Conservation (phyloP, 2,329 filamentous ascomycete species). For the Botrytis sinoallii region DNA sequence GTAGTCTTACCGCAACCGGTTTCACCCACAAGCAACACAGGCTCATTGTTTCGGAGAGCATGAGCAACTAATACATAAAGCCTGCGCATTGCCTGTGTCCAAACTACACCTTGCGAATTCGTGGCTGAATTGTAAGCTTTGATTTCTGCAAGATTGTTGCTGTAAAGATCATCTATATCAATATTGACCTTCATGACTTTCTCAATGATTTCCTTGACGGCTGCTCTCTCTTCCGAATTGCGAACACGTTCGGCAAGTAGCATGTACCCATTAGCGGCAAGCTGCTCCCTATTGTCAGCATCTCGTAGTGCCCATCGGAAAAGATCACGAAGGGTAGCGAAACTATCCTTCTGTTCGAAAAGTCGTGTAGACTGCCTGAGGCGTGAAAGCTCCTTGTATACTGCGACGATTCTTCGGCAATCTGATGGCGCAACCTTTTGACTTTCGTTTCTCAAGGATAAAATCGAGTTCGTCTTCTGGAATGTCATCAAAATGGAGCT, state of each 20-base stretch:
- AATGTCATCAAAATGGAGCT: slow-evolving; percentile 97
- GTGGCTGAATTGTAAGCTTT: slow-evolving; percentile 45
- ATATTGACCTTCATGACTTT: slow-evolving; percentile 84
- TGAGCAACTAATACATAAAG: slow-evolving; percentile 86
- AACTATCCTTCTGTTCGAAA: slow-evolving; percentile 96
- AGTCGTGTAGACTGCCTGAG: slow-evolving; percentile 85
- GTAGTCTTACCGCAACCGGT: slow-evolving; percentile 98
- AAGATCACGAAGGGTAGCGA: slow-evolving; percentile 91
- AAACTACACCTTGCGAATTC: slow-evolving; percentile 70
- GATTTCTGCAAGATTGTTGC: slow-evolving; percentile 54
- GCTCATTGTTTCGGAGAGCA: slow-evolving; percentile 86
- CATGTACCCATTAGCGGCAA: slow-evolving; percentile 94
- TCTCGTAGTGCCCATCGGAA: slow-evolving; percentile 91
- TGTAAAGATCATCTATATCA: slow-evolving; percentile 71
- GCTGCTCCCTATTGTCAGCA: slow-evolving; percentile 80
- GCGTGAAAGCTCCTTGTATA: slow-evolving; percentile 89
- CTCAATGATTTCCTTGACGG: slow-evolving; percentile 86
- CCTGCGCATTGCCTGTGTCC: slow-evolving; percentile 92
- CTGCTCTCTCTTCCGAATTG: slow-evolving; percentile 79
- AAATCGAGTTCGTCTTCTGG: slow-evolving; percentile 89
- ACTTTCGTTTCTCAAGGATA: slow-evolving; percentile 86
- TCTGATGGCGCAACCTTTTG: slow-evolving; percentile 85
- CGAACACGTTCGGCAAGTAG: slow-evolving; percentile 90
- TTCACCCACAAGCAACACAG: slow-evolving; percentile 90
- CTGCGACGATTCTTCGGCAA: slow-evolving; percentile 83